Evolutionary conservation across 2,329 filamentous ascomycete species (phyloP), one percentile per base, ranked within the genome.

Genomic region (Chaetomiaceae sp.): DNA sequence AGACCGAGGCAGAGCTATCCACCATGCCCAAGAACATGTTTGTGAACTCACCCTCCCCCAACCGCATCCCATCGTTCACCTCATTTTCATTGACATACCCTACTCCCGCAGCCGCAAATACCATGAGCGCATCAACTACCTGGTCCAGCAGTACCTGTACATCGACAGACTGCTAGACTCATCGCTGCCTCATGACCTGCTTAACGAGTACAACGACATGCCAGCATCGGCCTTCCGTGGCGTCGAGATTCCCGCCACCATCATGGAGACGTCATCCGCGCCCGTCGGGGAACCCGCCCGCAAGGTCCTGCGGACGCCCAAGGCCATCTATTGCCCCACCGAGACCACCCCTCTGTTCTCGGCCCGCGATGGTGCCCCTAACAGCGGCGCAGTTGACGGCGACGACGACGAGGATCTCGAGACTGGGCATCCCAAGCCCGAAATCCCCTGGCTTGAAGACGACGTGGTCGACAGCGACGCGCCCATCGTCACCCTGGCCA

Each of bases 131-230:
- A 92, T 85, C 66, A 97, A 97, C 71, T 84, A 85, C 61, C 76
- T 96, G 38, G 84, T 97, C 54, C 88, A 94, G 68, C 87, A 95
- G 67, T 97, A 96, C 68, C 77, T 95, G 58, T 96, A 95, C 68
- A 96, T 96, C 62, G 92, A 96, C 71, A 82, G 86, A 48, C 76
- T 97, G 52, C 79, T 97, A 56, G 90, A 96, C 71, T 96, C 90
- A 8, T 91, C 89, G 27, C 81, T 96, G n/a, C 91, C 91, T 2
- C 91, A 95, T 65, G 86, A 92, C 63, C 76, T 97, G 40, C 84
- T 97, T 53, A 91, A 95, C 65, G 91, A 96, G 69, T 96, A 96
- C 69, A 85, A 85, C 58, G 75, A 86, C 58, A 74, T 83, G 45
- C 75, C 80, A 38, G 75, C 75, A 18, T 78, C 75, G 34, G 76